Conservation (phyloP, 257 asterid species). For the Mitragyna speciosa region DNA sequence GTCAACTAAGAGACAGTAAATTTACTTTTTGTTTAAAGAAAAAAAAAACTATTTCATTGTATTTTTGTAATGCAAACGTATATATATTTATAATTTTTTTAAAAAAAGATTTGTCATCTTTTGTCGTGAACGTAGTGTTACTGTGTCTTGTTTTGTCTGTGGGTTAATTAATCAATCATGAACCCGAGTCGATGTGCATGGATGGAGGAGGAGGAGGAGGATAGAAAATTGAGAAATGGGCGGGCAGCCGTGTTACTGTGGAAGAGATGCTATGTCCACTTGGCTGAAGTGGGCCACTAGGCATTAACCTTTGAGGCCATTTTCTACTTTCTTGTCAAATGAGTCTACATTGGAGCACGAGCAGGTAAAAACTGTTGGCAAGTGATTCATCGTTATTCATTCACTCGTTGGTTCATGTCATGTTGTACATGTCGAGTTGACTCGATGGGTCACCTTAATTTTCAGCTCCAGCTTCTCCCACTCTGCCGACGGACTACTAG, state of each 20-base stretch:
- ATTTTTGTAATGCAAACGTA: too few relatives aligned
- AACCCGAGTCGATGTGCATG: neutral
- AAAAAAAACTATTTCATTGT: too few relatives aligned
- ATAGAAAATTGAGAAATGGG: too few relatives aligned
- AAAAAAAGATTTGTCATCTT: too few relatives aligned
- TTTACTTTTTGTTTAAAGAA: too few relatives aligned
- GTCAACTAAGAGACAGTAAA: too few relatives aligned
- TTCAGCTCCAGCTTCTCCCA: neutral
- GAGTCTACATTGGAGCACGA: slow-evolving; percentile 18
- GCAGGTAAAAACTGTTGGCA: slow-evolving; percentile 17
- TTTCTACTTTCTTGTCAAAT: slow-evolving; percentile 19
- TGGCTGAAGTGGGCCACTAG: slow-evolving; percentile 19
- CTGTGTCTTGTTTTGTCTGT: too few relatives aligned
- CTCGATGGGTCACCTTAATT: neutral
- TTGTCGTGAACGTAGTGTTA: too few relatives aligned
- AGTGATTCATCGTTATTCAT: neutral
- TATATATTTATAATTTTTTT: too few relatives aligned
- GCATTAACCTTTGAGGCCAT: slow-evolving; percentile 24
- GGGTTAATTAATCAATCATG: neutral
- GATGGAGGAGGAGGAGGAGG: neutral
- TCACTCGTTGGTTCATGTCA: too few relatives aligned
- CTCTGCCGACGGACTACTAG: too few relatives aligned
- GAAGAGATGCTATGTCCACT: slow-evolving; percentile 37
- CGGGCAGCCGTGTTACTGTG: neutral
- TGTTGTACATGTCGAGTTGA: neutral